Base-by-base conservation (phyloP, 192 early-diverging fungal species). In the Chytriomyces sp. region DNA sequence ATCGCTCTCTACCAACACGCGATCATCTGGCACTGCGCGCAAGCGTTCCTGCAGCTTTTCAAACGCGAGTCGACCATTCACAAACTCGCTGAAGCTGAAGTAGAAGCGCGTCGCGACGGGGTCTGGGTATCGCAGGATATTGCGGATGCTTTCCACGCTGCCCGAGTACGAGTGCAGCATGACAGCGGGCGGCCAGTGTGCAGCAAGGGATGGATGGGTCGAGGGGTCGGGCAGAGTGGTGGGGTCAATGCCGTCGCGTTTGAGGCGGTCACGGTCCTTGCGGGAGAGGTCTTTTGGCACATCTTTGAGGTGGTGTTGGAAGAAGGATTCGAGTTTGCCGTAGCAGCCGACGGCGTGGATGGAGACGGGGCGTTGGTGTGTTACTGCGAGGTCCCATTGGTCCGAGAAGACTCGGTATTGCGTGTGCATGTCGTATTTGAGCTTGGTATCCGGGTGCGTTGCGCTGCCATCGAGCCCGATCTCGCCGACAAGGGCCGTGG, bases 111-210 rank as follows among this genome's bases (percentile, higher is more conserved):
- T 39, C 57, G 69, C 63, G 25, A 75, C 53, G 59, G 75, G 39
- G 72, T 58, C 52, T 17, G 73, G 74, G 58, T 82, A 73, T 44
- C 78, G 70, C 3, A 81, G 39, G 28, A 92, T 81, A 3, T 72
- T 70, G 32, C 75, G 77, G 19, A 92, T 69, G 75, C 90, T 89
- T 53, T 96, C 92, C 28, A 83, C 65, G 28, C 91, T 91, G 26
- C 93, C 94, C 5, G 89, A 89, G 71, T 86, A 98, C 19, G 93
- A 95, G 70, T 98, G 95, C 59, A 94, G 79, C 76, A 92, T 93
- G 52, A 97, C 84, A 30, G 87, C 80, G 1, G 91, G 89, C 10
- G 90, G 74, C 60, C 71, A 72, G n/a, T n/a, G n/a, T 34, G 61
- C 76, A 32, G 28, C n/a, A 10, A 64, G 44, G 7, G 78, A 57